A percentile compares a stretch with the other conserved stretches of the same genome.
Evolutionary conservation across 129 eudicot genomes (phyloP).

Genomic region (Deinandra increscens): DNA sequence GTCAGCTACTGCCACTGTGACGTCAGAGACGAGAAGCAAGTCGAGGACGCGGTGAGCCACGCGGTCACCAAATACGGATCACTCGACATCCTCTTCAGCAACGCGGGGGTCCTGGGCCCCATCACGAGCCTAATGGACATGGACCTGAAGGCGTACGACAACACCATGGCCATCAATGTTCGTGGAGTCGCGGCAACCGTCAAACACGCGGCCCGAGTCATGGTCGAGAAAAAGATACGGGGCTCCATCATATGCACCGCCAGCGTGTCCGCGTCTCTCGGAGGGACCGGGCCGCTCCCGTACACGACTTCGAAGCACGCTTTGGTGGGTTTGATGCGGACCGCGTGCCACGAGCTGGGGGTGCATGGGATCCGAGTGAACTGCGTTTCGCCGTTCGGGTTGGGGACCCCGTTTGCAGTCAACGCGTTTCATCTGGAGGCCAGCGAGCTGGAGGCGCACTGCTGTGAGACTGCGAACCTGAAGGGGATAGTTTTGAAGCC

Average conservation of each 20-base stretch:
- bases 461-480: constrained; percentile 35
- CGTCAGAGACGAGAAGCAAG: constrained; percentile 64
- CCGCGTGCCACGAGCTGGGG: constrained; percentile 73
- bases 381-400: constrained; percentile 69
- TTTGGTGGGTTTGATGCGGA: constrained; percentile 55
- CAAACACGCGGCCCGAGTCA: constrained; percentile 67
- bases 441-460: constrained; percentile 41
- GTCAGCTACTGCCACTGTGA: constrained; percentile 56
- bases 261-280: constrained; percentile 65
- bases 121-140: constrained; percentile 52
- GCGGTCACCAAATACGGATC: constrained; percentile 46
- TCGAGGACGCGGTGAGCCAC: constrained; percentile 44
- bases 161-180: constrained; percentile 65
- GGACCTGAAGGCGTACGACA: constrained; percentile 52
- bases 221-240: constrained; percentile 49
- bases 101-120: constrained; percentile 66
- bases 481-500: constrained; percentile 68
- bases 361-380: constrained; percentile 73
- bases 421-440: constrained; percentile 42
- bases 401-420: constrained; percentile 61
- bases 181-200: constrained; percentile 62
- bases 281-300: constrained; percentile 63
- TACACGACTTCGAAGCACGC: constrained; percentile 78
- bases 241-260: constrained; percentile 82
- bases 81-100: constrained; percentile 61